Conservation (phyloP, 2,329 filamentous ascomycete genomes). For the Pyrenophora seminiperda region DNA sequence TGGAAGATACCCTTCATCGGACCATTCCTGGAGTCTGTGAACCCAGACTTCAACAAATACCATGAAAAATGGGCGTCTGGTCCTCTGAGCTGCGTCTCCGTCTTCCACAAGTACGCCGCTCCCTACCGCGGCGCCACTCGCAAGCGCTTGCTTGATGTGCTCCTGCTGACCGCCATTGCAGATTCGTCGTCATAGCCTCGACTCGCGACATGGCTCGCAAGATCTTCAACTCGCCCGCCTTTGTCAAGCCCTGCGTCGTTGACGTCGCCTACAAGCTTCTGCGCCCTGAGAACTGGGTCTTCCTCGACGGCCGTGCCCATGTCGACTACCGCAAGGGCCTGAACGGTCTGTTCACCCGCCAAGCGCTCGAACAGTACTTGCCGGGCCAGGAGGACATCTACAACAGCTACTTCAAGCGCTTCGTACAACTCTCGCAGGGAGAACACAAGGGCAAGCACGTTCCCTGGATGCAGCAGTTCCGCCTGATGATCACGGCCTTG, state of each 20-base stretch:
- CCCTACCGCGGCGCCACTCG: no score
- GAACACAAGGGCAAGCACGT: conserved; percentile 73
- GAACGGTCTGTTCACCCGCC: conserved; percentile 90
- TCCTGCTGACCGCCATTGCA: conserved; percentile 47
- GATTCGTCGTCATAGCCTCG: conserved; percentile 96
- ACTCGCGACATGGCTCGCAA: conserved; percentile 95
- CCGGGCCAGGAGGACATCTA: conserved; percentile 93
- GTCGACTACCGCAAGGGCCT: conserved; percentile 97
- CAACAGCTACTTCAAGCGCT: conserved; percentile 80
- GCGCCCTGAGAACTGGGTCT: conserved; percentile 92
- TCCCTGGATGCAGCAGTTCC: conserved; percentile 90
- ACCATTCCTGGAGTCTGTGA: conserved; percentile 90
- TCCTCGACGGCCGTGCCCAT: conserved; percentile 91
- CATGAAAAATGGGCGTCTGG: conserved; percentile 90
- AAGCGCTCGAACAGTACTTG: conserved; percentile 84
- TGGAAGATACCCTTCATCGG: conserved; percentile 67
- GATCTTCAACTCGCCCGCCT: conserved; percentile 90
- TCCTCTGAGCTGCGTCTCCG: conserved; percentile 91
- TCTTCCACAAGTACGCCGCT: conserved; percentile 87
- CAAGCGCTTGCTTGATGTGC: neutral
- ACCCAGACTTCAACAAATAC: conserved; percentile 91
- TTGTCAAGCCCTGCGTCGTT: conserved; percentile 95
- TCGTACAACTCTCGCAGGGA: conserved; percentile 72
- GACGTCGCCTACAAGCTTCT: conserved; percentile 93
- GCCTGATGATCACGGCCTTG: conserved; percentile 91